Evolutionary conservation across 2,329 filamentous ascomycete genomes (phyloP).

Genomic region (Paraphoma sp.): DNA sequence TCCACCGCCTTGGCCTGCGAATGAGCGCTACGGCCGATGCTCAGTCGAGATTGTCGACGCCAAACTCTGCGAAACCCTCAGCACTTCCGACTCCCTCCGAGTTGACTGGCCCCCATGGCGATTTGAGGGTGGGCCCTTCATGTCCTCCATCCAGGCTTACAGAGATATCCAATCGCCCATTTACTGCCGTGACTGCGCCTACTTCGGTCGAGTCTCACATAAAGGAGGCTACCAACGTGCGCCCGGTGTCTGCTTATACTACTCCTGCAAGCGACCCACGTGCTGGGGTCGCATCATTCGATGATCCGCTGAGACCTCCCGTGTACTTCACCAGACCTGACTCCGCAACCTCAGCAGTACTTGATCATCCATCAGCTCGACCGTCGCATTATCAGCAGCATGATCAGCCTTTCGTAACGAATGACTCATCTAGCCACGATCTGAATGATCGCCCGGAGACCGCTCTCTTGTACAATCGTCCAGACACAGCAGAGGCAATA

Average conservation of each 20-base stretch:
- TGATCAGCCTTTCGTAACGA: slow-evolving; percentile 1
- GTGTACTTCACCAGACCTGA: slow-evolving; percentile 35
- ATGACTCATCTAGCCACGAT: slow-evolving; percentile 9
- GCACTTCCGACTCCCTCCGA: neutral
- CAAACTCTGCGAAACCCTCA: slow-evolving; percentile 4
- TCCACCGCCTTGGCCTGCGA: slow-evolving; percentile 42
- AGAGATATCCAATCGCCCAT: slow-evolving; percentile 32
- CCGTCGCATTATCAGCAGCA: slow-evolving; percentile 2
- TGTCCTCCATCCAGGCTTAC: slow-evolving; percentile 35
- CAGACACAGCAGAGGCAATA: slow-evolving; percentile 17
- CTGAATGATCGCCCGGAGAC: slow-evolving; percentile 23
- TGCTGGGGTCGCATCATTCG: neutral
- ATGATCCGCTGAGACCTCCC: slow-evolving; percentile 29
- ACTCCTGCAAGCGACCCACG: neutral
- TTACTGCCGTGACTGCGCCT: slow-evolving; percentile 24
- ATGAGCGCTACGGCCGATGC: slow-evolving; percentile 26
- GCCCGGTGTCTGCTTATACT: slow-evolving; percentile 26
- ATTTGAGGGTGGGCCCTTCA: slow-evolving; percentile 18
- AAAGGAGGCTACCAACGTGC: slow-evolving; percentile 14
- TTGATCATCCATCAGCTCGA: slow-evolving; percentile 4
- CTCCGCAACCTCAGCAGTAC: slow-evolving; percentile 23
- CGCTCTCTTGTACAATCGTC: slow-evolving; percentile 22
- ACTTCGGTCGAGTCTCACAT: slow-evolving; percentile 9
- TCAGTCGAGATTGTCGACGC: slow-evolving; percentile 18
- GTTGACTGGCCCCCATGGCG: neutral